Evolutionary conservation across 257 asterid genomes (phyloP), one percentile per base, ranked within the genome.

Genomic region (Handroanthus guayacan): DNA sequence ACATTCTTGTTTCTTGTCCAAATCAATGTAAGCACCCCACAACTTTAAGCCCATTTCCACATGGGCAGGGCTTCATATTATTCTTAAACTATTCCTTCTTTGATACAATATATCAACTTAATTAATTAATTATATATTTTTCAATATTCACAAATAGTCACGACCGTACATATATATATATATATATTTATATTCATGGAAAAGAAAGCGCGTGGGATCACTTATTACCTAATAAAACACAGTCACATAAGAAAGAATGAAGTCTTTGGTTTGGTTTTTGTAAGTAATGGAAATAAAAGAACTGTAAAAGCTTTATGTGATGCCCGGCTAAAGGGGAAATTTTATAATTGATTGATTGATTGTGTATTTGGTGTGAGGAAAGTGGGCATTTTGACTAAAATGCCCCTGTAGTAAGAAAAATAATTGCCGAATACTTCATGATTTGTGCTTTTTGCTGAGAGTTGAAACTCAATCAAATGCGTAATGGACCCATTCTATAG

Each of bases 171-270:
- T 52, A 25, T n/a, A 41, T n/a, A n/a, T n/a, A n/a, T n/a, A n/a
- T n/a, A n/a, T n/a, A n/a, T n/a, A n/a, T n/a, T n/a, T n/a, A 17
- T 39, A 62, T 48, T 34, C 6, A 54, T 47, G 5, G 13, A 70
- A 62, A 5, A 74, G 58, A 34, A 54, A 41, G 84, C 82, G 84
- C 80, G 83, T 76, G 81, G 70, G 31, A n/a, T 16, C 78, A 74
- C 61, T 70, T 78, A 78, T 81, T 85, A 74, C 89, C 86, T 81
- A 80, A 77, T 78, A 80, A 70, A 77, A 43, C 72, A 78, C 82
- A 57, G 86, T 80, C 80, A 73, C 78, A 75, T 75, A 67, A 80
- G 81, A 75, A 75, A 76, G 67, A 60, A 58, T 73, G 66, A 63
- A 56, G 80, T 69, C 73, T 76, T 80, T 76, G 77, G 75, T 72